phyloP scores from a whole-genome alignment of 345 rosid species.

The Eucalyptus paniculata region DNA sequence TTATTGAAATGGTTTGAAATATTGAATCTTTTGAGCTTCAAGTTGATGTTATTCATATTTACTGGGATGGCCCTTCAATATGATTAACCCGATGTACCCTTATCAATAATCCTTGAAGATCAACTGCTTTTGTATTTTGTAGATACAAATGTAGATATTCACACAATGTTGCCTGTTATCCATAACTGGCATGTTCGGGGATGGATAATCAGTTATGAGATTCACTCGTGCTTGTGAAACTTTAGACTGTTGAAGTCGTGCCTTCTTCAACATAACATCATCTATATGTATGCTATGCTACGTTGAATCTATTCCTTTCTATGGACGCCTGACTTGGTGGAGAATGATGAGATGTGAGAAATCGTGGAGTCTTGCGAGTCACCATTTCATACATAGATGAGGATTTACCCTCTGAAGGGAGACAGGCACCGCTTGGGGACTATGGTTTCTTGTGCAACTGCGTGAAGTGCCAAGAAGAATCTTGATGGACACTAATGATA shows the following conservation, averaged over 20 bases:
- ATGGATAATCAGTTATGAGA: too few species aligned
- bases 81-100: fast-evolving
- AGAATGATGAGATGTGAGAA: neutral
- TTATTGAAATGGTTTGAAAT: too few species aligned
- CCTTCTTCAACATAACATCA: neutral
- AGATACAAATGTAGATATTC: too few species aligned
- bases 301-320: neutral
- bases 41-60: too few species aligned
- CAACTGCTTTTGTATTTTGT: fast-evolving
- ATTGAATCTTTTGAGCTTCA: fast-evolving
- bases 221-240: too few species aligned
- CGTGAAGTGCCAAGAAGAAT: conserved; percentile 39
- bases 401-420: conserved; percentile 54
- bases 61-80: too few species aligned
- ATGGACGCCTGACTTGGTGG: neutral
- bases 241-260: too few species aligned
- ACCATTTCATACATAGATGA: conserved; percentile 79
- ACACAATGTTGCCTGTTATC: too few species aligned
- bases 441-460: conserved; percentile 73
- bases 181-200: fast-evolving
- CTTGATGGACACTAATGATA: neutral
- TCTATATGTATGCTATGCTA: neutral
- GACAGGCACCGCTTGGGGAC: conserved; percentile 57
- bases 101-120: too few species aligned
- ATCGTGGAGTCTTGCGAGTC: conserved; percentile 19